Evolutionary conservation across 345 rosid genomes (phyloP).

Genomic region (Eutrema japonicum): DNA sequence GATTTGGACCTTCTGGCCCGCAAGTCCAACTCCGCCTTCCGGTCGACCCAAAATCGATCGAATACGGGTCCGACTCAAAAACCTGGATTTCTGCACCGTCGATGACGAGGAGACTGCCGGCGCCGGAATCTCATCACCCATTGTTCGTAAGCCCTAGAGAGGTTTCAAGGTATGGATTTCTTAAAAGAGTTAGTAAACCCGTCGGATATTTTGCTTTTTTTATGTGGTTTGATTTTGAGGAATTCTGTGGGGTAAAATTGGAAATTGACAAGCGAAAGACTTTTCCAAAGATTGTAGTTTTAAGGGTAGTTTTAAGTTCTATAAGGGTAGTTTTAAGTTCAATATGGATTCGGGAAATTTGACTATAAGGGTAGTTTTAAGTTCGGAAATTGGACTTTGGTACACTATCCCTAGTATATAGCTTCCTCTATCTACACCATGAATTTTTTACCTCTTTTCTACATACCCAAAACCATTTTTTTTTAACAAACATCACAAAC

Average conservation of each 20-base stretch:
- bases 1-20: constrained; percentile 33
- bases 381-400: too few species aligned
- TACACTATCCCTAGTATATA: too few species aligned
- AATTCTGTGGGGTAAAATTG: constrained; percentile 1
- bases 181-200: too few species aligned
- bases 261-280: neutral
- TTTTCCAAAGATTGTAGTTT: neutral
- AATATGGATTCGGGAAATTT: too few species aligned
- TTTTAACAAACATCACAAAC: too few species aligned
- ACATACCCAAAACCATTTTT: too few species aligned
- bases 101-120: constrained; percentile 30
- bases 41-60: constrained; percentile 63
- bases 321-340: too few species aligned
- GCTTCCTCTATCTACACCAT: too few species aligned
- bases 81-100: constrained; percentile 49
- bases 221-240: neutral
- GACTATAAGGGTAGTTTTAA: too few species aligned
- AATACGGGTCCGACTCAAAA: constrained; percentile 69
- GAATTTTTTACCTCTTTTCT: too few species aligned
- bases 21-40: constrained; percentile 69
- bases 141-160: constrained; percentile 40
- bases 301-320: too few species aligned
- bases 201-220: too few species aligned
- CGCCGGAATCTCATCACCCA: constrained; percentile 50
- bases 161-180: neutral